Evolutionary conservation across 2,329 filamentous ascomycete genomes (phyloP).

Genomic region (Triangularia setosa): DNA sequence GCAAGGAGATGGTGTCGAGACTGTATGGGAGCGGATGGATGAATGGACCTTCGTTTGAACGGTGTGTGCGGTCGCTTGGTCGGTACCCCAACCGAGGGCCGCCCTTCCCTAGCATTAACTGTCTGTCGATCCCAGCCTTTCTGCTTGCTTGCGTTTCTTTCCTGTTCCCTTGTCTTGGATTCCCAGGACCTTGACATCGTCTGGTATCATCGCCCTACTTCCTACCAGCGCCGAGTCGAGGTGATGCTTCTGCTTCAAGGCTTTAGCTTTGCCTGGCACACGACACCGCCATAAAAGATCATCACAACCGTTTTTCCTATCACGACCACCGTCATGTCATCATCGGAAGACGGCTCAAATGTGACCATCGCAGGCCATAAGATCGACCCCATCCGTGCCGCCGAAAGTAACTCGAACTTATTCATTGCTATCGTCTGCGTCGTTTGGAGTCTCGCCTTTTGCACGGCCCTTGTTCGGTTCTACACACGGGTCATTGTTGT

Average conservation of each 20-base stretch:
- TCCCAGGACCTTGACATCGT: background rate
- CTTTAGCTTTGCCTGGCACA: background rate
- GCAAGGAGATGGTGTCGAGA: background rate
- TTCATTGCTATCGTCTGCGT: slow-evolving; percentile 18
- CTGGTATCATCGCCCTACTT: background rate
- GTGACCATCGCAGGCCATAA: background rate
- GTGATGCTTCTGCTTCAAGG: background rate
- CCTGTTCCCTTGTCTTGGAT: slow-evolving; percentile 5
- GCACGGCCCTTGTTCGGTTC: slow-evolving; percentile 25
- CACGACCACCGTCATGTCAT: slow-evolving; percentile 10
- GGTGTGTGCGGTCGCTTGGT: background rate
- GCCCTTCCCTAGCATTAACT: slow-evolving; percentile 8
- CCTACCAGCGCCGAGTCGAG: background rate
- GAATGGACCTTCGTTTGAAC: background rate
- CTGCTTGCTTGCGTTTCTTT: background rate
- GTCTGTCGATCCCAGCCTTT: slow-evolving; percentile 2
- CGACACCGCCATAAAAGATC: background rate
- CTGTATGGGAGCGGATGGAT: background rate
- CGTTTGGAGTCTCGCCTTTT: slow-evolving; percentile 22
- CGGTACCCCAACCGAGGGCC: slow-evolving; percentile 1
- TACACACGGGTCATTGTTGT: slow-evolving; percentile 27
- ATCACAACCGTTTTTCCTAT: background rate
- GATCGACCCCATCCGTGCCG: slow-evolving; percentile 17
- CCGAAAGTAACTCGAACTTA: slow-evolving; percentile 16
- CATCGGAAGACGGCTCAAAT: background rate